phyloP scores from a whole-genome alignment of 352 stramenopile genomes.

The Pythium sukuiense region DNA sequence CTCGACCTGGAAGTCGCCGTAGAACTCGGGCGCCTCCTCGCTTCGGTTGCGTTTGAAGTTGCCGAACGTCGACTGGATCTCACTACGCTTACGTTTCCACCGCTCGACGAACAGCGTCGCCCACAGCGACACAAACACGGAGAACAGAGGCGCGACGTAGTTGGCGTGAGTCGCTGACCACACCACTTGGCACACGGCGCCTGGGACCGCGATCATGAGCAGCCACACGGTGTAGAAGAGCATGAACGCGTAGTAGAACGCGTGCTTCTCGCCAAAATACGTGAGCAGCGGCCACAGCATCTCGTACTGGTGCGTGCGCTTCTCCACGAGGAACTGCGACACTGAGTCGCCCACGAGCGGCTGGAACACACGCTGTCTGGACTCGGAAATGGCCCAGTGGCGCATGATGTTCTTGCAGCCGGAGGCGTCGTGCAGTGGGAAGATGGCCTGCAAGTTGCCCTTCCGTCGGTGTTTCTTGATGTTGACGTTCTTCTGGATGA shows the following conservation, averaged over 20 bases:
- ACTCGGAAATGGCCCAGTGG: slow-evolving; percentile 53
- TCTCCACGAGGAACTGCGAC: slow-evolving; percentile 61
- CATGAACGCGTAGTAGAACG: slow-evolving; percentile 79
- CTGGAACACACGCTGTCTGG: slow-evolving; percentile 44
- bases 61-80: slow-evolving; percentile 80
- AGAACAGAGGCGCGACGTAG: slow-evolving; percentile 53
- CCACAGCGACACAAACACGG: slow-evolving; percentile 84
- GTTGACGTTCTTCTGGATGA: slow-evolving; percentile 75
- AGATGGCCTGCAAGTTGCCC: slow-evolving; percentile 57
- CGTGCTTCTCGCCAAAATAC: slow-evolving; percentile 83
- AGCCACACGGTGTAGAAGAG: slow-evolving; percentile 78
- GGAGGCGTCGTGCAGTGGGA: slow-evolving; percentile 61
- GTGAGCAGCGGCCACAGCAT: slow-evolving; percentile 78
- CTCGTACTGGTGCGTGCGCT: slow-evolving; percentile 66
- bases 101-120: slow-evolving; percentile 84
- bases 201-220: slow-evolving; percentile 51
- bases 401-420: slow-evolving; percentile 66
- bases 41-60: slow-evolving; percentile 63
- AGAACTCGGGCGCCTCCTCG: slow-evolving; percentile 53
- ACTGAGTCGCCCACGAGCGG: slow-evolving; percentile 49
- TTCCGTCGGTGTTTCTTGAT: slow-evolving; percentile 56
- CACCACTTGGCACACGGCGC: slow-evolving; percentile 49
- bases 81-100: slow-evolving; percentile 88
- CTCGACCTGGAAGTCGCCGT: slow-evolving; percentile 71
- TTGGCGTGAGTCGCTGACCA: slow-evolving; percentile 32